Evolutionary conservation across 1,139 yeast genomes (phyloP).

Genomic region (Zygosaccharomyces pseudobailii): DNA sequence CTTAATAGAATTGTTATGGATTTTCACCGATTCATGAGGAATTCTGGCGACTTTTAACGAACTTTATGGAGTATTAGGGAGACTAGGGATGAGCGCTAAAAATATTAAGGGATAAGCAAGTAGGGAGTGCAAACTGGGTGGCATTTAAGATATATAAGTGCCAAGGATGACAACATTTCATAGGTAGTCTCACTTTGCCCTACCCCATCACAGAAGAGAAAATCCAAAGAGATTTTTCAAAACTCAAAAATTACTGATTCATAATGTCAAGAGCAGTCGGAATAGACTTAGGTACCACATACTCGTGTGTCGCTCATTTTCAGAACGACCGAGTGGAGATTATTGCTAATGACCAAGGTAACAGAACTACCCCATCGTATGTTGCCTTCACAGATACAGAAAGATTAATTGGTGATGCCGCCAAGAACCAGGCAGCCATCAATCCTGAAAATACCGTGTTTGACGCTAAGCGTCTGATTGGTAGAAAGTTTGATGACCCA

Average conservation of each 20-base stretch:
- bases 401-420: conserved; percentile 67
- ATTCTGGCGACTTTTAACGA: not conserved
- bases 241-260: conserved; percentile 10
- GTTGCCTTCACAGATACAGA: conserved; percentile 66
- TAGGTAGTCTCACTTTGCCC: not conserved
- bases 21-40: not conserved
- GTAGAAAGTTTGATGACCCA: conserved; percentile 56
- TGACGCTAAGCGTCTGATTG: conserved; percentile 66
- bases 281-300: conserved; percentile 81
- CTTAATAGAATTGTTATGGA: not conserved
- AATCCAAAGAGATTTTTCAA: not conserved
- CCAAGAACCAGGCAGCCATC: conserved; percentile 69
- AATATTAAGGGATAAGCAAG: conserved; percentile 8
- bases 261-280: conserved; percentile 68
- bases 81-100: conserved; percentile 4
- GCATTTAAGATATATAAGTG: conserved; percentile 2
- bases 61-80: conserved; percentile 7
- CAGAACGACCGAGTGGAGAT: conserved; percentile 69
- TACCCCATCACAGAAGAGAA: not conserved
- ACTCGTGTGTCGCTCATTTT: conserved; percentile 77
- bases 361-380: conserved; percentile 66
- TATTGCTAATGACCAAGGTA: conserved; percentile 68
- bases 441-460: conserved; percentile 62
- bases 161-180: not conserved
- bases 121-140: conserved; percentile 6